Percentiles rank a stretch among this genome's conserved stretches.
Conservation (phyloP, 2,329 filamentous ascomycete genomes). For the Pseudopyricularia cyperi region DNA sequence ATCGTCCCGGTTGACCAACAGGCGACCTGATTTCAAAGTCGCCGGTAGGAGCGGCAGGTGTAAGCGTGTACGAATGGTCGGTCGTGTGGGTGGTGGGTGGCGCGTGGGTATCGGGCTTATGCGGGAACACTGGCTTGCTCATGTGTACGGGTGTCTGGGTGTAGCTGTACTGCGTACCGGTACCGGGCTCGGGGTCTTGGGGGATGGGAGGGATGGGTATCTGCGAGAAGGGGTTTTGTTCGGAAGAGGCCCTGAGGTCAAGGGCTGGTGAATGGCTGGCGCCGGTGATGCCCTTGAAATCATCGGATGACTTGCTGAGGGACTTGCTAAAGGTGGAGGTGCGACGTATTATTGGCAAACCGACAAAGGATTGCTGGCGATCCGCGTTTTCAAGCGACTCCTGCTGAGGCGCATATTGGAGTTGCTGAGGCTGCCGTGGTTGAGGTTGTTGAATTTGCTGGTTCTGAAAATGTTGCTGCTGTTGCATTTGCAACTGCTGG, state of each 20-base stretch:
- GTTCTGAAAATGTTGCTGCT: slow-evolving; percentile 5
- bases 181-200: slow-evolving; percentile 2
- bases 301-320: slow-evolving; percentile 16
- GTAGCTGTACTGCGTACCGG: slow-evolving; percentile 2
- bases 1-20: slow-evolving; percentile 1
- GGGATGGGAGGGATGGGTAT: slow-evolving; percentile 2
- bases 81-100: neutral
- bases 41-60: neutral
- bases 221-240: neutral
- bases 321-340: slow-evolving; percentile 40
- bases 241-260: slow-evolving; percentile 2
- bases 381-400: slow-evolving; percentile 9
- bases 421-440: slow-evolving; percentile 7
- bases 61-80: neutral
- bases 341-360: slow-evolving; percentile 44
- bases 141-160: slow-evolving; percentile 2
- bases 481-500: neutral
- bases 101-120: neutral
- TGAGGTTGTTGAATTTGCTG: neutral
- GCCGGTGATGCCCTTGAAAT: slow-evolving; percentile 1
- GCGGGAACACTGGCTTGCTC: slow-evolving; percentile 1
- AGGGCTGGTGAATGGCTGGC: slow-evolving; percentile 2
- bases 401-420: slow-evolving; percentile 10
- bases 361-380: slow-evolving; percentile 39
- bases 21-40: neutral